Conservation (phyloP, 805 yeast species). For the Debaryomyces castellii region DNA sequence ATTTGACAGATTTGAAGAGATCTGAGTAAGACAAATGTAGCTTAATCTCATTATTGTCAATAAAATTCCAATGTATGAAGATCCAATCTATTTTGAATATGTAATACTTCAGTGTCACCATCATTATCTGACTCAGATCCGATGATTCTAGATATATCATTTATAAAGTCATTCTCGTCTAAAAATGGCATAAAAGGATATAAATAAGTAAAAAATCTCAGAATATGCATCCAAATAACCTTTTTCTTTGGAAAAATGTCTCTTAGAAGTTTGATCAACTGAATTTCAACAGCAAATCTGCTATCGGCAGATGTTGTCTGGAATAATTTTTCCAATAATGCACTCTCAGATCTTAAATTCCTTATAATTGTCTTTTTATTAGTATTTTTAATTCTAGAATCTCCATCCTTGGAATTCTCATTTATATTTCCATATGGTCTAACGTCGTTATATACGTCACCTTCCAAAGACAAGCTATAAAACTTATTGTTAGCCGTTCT, state of each 20-base stretch:
- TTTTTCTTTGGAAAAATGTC: background rate
- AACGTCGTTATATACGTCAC: background rate
- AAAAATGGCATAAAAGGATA: slow-evolving; percentile 6
- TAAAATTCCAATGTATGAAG: slow-evolving; percentile 40
- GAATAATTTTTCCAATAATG: slow-evolving; percentile 25
- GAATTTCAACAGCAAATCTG: slow-evolving; percentile 25
- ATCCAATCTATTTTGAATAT: slow-evolving; percentile 37
- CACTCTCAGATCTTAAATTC: slow-evolving; percentile 13
- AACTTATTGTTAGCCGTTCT: background rate
- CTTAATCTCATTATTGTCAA: slow-evolving; percentile 42
- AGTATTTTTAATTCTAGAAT: background rate
- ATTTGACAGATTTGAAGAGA: slow-evolving; percentile 17
- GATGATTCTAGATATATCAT: slow-evolving; percentile 2
- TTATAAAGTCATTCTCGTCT: slow-evolving; percentile 4
- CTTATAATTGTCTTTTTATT: slow-evolving; percentile 11
- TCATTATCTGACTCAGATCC: slow-evolving; percentile 12
- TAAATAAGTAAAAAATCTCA: slow-evolving; percentile 3
- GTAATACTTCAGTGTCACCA: slow-evolving; percentile 19
- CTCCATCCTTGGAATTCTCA: background rate
- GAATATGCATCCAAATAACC: background rate
- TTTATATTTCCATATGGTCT: background rate
- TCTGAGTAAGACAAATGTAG: slow-evolving; percentile 35
- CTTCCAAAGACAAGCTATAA: background rate
- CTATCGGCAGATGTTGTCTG: slow-evolving; percentile 28
- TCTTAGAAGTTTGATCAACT: slow-evolving; percentile 29